Evolutionary conservation across 2,329 filamentous ascomycete genomes (phyloP).

Genomic region (Epichloe baconii): DNA sequence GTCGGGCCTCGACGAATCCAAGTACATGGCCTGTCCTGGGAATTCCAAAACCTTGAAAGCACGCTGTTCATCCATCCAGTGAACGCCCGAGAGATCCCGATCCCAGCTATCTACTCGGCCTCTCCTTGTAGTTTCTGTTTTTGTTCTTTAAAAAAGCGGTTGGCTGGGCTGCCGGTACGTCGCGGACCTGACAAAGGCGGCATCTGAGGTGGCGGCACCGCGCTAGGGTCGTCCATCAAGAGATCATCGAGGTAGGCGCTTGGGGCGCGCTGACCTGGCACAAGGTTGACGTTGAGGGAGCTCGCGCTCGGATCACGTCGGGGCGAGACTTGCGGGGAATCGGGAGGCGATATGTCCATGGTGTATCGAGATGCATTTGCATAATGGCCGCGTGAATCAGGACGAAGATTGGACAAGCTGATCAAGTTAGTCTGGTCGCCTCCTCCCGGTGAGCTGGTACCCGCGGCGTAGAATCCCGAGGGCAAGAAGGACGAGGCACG

Average conservation of each 20-base stretch:
- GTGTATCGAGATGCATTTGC: slow-evolving; percentile 27
- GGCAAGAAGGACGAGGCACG: slow-evolving; percentile 75
- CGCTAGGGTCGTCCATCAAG: slow-evolving; percentile 57
- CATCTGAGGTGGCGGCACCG: slow-evolving; percentile 33
- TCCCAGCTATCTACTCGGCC: neutral
- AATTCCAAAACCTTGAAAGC: neutral
- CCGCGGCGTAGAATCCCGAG: slow-evolving; percentile 78
- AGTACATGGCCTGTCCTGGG: neutral
- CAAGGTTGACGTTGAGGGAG: slow-evolving; percentile 46
- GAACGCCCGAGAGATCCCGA: neutral
- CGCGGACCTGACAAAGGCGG: slow-evolving; percentile 12
- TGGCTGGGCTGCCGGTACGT: slow-evolving; percentile 11
- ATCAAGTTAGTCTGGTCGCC: slow-evolving; percentile 40
- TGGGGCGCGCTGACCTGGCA: slow-evolving; percentile 58
- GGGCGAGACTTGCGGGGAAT: slow-evolving; percentile 44
- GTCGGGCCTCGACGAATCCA: neutral
- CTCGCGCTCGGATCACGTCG: slow-evolving; percentile 46
- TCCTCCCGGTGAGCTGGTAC: slow-evolving; percentile 36
- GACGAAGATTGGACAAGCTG: slow-evolving; percentile 46
- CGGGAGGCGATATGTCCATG: slow-evolving; percentile 43
- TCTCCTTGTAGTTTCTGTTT: neutral
- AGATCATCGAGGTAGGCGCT: slow-evolving; percentile 86
- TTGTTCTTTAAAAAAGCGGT: slow-evolving; percentile 15
- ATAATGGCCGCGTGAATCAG: slow-evolving; percentile 41
- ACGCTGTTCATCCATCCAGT: neutral